These are phyloP conservation scores for Erodium texanum DNA, from an alignment of 441 rosid genomes.

Conservation along the genomic window DNA sequence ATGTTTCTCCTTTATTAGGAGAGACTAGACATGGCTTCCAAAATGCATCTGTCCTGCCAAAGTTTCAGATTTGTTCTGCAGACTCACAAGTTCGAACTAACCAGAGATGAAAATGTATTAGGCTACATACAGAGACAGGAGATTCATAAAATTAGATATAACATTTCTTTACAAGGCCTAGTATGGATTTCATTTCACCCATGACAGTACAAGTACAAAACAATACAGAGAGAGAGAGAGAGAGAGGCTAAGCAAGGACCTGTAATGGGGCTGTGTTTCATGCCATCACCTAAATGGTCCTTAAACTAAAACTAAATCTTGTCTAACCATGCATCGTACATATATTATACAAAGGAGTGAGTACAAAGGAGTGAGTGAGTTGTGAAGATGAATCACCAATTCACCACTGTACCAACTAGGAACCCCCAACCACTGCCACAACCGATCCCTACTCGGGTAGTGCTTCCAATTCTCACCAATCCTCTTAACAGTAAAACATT, in stretches of 20 bases:
- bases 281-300: not conserved
- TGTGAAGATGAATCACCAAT: not conserved
- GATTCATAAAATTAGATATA: not conserved
- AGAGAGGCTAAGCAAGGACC: not conserved
- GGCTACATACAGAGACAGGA: not conserved
- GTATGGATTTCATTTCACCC: not conserved
- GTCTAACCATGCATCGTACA: not conserved
- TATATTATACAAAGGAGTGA: not conserved
- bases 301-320: constrained; percentile 4
- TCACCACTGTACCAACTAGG: not conserved
- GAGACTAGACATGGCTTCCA: no score
- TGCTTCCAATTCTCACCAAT: not conserved
- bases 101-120: not conserved
- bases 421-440: not conserved
- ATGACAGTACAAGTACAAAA: constrained; percentile 1
- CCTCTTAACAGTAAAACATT: constrained; percentile 80
- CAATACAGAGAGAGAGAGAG: no score
- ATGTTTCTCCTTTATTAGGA: no score
- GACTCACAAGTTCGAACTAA: no score
- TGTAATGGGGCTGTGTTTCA: not conserved
- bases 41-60: no score
- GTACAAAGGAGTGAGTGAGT: no score
- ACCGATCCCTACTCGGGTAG: not conserved
- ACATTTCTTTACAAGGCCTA: constrained; percentile 3
- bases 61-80: no score